These are phyloP conservation scores for Ascochyta koolunga DNA, from an alignment of 2,329 filamentous ascomycete genomes.

Conservation along the genomic window DNA sequence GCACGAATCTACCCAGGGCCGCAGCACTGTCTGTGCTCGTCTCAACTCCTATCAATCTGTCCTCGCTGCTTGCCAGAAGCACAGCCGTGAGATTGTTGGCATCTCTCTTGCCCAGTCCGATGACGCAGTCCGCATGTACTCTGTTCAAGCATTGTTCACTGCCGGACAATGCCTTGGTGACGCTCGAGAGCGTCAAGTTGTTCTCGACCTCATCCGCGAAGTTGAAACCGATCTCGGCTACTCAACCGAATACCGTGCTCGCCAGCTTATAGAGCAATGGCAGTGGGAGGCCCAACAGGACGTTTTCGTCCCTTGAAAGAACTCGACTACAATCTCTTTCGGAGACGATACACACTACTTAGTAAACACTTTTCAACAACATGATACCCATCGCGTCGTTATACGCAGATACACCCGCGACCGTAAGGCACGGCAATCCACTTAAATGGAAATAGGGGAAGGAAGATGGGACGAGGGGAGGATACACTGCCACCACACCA, in stretches of 20 bases:
- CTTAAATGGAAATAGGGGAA: background rate
- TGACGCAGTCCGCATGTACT: slow-evolving; percentile 63
- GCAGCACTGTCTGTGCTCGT: slow-evolving; percentile 60
- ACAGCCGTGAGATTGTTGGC: slow-evolving; percentile 67
- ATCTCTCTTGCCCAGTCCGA: slow-evolving; percentile 64
- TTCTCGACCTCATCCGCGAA: slow-evolving; percentile 62
- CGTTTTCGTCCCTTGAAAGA: slow-evolving; percentile 24
- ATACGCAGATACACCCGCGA: slow-evolving; percentile 3
- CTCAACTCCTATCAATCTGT: slow-evolving; percentile 64
- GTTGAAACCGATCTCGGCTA: slow-evolving; percentile 69
- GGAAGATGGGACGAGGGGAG: slow-evolving; percentile 2
- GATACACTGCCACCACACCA: slow-evolving; percentile 5
- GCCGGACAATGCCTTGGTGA: slow-evolving; percentile 66
- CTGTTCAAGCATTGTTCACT: slow-evolving; percentile 65
- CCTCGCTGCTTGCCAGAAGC: slow-evolving; percentile 60
- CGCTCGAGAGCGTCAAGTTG: slow-evolving; percentile 59
- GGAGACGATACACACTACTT: background rate
- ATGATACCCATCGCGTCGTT: slow-evolving; percentile 15
- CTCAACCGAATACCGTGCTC: slow-evolving; percentile 66
- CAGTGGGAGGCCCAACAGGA: slow-evolving; percentile 41
- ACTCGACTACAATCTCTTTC: background rate
- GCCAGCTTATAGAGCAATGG: slow-evolving; percentile 60
- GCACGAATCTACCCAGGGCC: slow-evolving; percentile 59
- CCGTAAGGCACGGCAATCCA: background rate
- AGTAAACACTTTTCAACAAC: background rate